Percentiles rank a stretch among this genome's conserved stretches.
These are phyloP conservation scores for Coemansia sp. DNA, from an alignment of 192 early-diverging fungal species.

Conservation along the genomic window DNA sequence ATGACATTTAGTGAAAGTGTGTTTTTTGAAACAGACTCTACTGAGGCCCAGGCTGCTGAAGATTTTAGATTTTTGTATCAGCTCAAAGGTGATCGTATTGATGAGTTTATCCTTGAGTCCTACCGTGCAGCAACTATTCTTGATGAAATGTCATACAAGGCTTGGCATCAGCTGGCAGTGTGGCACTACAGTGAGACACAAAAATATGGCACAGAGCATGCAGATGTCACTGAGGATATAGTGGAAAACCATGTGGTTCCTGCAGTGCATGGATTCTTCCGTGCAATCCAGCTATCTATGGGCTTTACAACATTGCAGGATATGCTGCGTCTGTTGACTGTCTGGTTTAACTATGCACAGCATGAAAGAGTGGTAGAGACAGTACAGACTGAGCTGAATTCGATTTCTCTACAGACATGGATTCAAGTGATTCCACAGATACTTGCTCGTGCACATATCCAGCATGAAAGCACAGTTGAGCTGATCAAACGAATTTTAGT, in stretches of 20 bases:
- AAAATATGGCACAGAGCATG: constrained; percentile 67
- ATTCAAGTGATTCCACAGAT: constrained; percentile 97
- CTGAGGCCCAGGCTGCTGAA: constrained; percentile 1
- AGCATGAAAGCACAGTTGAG: constrained; percentile 70
- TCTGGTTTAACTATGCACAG: constrained; percentile 96
- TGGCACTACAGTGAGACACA: constrained; percentile 86
- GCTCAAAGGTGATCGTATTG: constrained; percentile 24
- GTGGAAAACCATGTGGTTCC: constrained; percentile 67
- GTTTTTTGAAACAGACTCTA: background rate
- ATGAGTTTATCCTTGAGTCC: constrained; percentile 72
- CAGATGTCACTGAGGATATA: constrained; percentile 62
- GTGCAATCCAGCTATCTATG: constrained; percentile 88
- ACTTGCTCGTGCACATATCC: constrained; percentile 89
- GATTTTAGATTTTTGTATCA: constrained; percentile 22
- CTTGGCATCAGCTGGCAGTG: constrained; percentile 97
- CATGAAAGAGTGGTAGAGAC: constrained; percentile 81
- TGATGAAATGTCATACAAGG: constrained; percentile 93
- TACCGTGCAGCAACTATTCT: constrained; percentile 84
- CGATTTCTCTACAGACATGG: constrained; percentile 90
- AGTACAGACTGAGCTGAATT: constrained; percentile 78
- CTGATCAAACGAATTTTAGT: constrained; percentile 87
- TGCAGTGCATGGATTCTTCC: constrained; percentile 89
- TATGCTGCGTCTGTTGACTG: constrained; percentile 85
- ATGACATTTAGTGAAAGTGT: background rate
- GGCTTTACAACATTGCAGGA: constrained; percentile 87